These are phyloP conservation scores for Phytopythium oedochilum DNA, from an alignment of 352 stramenopile species.

Conservation along the genomic window DNA sequence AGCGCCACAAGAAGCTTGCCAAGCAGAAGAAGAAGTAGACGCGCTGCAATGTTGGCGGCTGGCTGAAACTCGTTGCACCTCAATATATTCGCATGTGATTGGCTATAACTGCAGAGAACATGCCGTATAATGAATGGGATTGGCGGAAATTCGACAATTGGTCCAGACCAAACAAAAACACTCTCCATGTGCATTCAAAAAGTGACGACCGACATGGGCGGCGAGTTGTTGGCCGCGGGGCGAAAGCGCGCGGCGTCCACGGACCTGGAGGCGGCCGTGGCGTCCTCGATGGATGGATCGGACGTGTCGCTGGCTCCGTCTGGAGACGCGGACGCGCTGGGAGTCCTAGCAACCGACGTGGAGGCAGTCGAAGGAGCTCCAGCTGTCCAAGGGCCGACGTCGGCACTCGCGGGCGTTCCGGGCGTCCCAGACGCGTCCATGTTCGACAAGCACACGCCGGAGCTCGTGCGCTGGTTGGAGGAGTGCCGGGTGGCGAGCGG, in stretches of 20 bases:
- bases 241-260: neutral
- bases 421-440: neutral
- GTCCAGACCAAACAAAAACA: neutral
- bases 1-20: conserved; percentile 94
- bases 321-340: neutral
- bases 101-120: neutral
- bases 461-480: conserved; percentile 49
- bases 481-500: conserved; percentile 26
- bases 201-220: neutral
- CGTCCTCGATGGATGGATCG: neutral
- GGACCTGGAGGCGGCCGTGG: neutral
- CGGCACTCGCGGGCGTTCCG: neutral
- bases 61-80: neutral
- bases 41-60: neutral
- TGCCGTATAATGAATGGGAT: too few species aligned
- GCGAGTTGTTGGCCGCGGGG: neutral
- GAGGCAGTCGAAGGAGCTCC: neutral
- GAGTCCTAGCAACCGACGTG: neutral
- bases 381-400: neutral
- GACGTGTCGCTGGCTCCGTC: neutral
- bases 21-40: conserved; percentile 77
- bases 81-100: neutral
- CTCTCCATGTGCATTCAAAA: neutral
- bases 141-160: neutral
- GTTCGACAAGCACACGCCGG: conserved; percentile 38